Evolutionary conservation across 768 basidiomycete species (phyloP), one percentile per base, ranked within the genome.

Genomic region (Boletus sensibilis): DNA sequence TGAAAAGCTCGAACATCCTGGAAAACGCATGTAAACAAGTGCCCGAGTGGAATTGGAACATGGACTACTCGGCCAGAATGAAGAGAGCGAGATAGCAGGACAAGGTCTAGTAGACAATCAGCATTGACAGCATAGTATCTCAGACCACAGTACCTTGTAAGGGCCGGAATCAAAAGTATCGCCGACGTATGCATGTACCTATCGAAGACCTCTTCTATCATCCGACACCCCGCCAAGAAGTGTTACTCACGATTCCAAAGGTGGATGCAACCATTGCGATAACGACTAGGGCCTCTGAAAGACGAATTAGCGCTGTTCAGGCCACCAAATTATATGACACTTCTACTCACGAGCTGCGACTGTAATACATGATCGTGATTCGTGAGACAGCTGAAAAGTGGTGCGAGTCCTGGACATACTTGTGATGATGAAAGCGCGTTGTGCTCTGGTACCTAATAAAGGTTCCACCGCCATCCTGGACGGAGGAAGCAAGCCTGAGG

Each of bases 71-170:
- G 54, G 88, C 92, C 11, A 94, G 76, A 25, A 86, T 85, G 69
- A 92, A 94, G 8, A 94, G 76, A 4, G 89, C 89, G 6, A 94
- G 82, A 69, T 92, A 94, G 71, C 91, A 92, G 58, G 90, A 86
- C 51, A 92, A 69, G 13, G 91, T 92, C 87, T 90, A 6, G 50
- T 14, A 40, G 48, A 20, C 50, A 18, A 35, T 70, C 58, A 59
- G 56, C 50, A 42, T 55, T 54, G 35, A 60, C 9, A 34, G n/a
- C 4, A 31, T 9, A 5, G 31, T 35, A 35, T 38, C 43, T 52
- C 18, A 44, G 33, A 31, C 14, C 18, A 33, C 41, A 21, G 16
- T 59, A 82, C 88, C 74, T 86, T 88, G 74, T 85, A 88, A 61
- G 72, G 65, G 10, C 27, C n/a, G 3, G 10, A 1, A 34, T 62